These are phyloP conservation scores for Orbilia brochopaga DNA, from an alignment of 2,329 filamentous ascomycete genomes.

Conservation along the genomic window DNA sequence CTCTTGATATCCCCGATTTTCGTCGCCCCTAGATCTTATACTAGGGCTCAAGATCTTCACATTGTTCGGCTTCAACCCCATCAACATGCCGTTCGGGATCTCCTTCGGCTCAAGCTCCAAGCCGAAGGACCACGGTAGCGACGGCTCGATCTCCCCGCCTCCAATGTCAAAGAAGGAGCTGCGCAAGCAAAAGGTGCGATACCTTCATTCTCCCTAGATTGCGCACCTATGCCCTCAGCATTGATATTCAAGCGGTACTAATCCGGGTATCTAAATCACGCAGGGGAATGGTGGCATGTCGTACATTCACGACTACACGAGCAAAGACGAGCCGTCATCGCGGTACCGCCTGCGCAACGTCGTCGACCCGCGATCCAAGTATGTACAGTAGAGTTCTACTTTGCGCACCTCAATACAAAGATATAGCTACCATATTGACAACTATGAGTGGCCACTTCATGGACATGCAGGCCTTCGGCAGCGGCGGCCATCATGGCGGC, in stretches of 20 bases:
- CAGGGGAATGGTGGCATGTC: constrained; percentile 23
- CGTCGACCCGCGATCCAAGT: constrained; percentile 34
- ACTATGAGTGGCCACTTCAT: constrained; percentile 30
- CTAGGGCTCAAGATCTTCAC: not conserved
- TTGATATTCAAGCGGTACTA: too few species aligned
- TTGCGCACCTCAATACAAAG: not conserved
- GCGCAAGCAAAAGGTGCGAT: constrained; percentile 17
- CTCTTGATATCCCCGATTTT: not conserved
- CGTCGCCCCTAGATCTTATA: not conserved
- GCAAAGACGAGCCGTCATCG: constrained; percentile 25
- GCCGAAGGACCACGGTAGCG: constrained; percentile 31
- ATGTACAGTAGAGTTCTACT: not conserved
- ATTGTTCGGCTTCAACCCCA: not conserved
- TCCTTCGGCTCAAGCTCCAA: constrained; percentile 6
- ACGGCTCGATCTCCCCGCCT: constrained; percentile 31
- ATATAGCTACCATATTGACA: not conserved
- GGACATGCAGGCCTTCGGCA: constrained; percentile 13
- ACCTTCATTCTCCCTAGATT: not conserved
- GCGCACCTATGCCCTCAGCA: too few species aligned
- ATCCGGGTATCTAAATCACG: not conserved
- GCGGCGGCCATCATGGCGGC: not conserved
- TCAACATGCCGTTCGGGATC: constrained; percentile 15
- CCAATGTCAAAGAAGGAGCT: not conserved
- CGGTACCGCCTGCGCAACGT: constrained; percentile 24
- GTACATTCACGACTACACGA: constrained; percentile 21